Base-by-base conservation (phyloP, 306 rosid species). In the Fragaria iinumae region DNA sequence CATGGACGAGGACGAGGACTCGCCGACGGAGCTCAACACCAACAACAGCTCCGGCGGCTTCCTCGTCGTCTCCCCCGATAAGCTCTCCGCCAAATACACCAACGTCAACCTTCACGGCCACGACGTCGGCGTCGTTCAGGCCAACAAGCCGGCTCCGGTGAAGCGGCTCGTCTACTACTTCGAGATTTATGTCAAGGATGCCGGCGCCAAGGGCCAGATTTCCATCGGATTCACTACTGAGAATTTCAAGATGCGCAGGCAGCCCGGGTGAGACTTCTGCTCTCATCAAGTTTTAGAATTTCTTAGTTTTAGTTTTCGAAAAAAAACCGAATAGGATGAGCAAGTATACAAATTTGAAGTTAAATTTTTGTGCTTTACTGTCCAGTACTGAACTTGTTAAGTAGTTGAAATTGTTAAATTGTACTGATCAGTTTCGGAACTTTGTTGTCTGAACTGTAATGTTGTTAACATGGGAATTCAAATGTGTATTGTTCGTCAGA, bases 31-130 rank as follows among this genome's bases (percentile, higher is more conserved):
- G 80, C 93, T 96, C 43, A 96, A 96, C 86, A 87, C 99, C 27
- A 75, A 89, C 59, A 96, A 92, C 88, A 92, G 98, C 88, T 91
- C 97, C 39, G 99, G 99, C 3, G 99, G 99, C 29, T 96, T 92
- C 84, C 86, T 86, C 67, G 84, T 91, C 21, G 91, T 96, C 4
- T 80, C 91, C 20, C 86, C 93, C 8, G 98, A 96, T 72, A 96
- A 92, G 87, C 93, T 96, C 25, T 96, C 98, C 13, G 83, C 89
- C 27, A 92, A 86, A 88, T 96, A 96, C 84, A 84, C 93, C 2
- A 74, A 38, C 79, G 89, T 88, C 48, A 85, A 85, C 78, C 96
- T 91, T 52, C 99, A 91, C 65, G 99, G 97, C 29, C 96, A 96
- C 76, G 99, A 96, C 64, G 99, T 96, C 74, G 99, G 99, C 5